Evolutionary conservation across 352 stramenopile species (phyloP).

Genomic region (Blastocystis sp.): DNA sequence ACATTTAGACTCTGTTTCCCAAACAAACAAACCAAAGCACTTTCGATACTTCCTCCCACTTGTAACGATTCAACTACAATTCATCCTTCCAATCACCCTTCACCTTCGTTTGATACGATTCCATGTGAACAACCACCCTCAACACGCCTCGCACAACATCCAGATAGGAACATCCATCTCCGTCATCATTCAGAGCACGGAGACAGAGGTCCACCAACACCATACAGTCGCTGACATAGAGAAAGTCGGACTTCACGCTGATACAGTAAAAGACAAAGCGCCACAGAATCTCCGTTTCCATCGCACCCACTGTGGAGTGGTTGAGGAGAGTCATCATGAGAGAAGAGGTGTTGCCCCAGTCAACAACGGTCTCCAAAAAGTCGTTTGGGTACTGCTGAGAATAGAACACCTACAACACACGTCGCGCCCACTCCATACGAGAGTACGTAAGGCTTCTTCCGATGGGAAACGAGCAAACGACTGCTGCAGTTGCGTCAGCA

Average conservation of each 20-base stretch:
- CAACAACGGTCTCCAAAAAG: conserved; percentile 1
- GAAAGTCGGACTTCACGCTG: neutral
- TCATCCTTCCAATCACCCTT: neutral
- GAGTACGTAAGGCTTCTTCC: neutral
- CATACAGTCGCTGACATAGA: conserved; percentile 30
- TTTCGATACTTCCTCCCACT: neutral
- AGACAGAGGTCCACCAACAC: conserved; percentile 21
- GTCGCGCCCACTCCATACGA: neutral
- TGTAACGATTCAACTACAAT: conserved; percentile 13
- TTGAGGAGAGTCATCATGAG: neutral
- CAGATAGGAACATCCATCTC: neutral
- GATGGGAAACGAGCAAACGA: neutral
- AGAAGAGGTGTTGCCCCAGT: neutral
- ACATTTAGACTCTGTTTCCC: neutral
- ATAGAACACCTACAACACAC: neutral
- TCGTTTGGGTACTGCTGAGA: neutral
- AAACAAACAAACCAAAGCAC: neutral
- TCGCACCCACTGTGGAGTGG: neutral
- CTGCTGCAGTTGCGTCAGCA: neutral
- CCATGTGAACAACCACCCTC: neutral
- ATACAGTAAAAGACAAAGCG: conserved; percentile 2
- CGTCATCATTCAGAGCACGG: neutral
- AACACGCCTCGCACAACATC: neutral
- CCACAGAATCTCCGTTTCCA: neutral
- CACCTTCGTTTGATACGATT: neutral